These are phyloP conservation scores for Kodamaea jinghongensis DNA, from an alignment of 805 yeast species.

Conservation along the genomic window DNA sequence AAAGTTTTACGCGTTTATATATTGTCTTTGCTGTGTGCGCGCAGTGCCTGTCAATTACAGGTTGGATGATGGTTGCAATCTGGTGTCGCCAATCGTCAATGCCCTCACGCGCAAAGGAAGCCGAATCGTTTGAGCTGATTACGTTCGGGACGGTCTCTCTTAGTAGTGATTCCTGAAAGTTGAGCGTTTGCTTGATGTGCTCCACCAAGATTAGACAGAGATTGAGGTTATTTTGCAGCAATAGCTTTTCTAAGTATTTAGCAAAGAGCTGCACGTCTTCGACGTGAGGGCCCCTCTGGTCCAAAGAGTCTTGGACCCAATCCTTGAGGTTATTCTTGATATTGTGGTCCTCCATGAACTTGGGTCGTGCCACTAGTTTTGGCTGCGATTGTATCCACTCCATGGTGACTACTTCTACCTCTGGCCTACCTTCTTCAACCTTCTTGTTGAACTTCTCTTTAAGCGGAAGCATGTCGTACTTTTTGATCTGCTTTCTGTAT, in stretches of 20 bases:
- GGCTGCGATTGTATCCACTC: slow-evolving; percentile 24
- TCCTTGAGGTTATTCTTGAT: slow-evolving; percentile 16
- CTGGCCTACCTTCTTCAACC: slow-evolving; percentile 11
- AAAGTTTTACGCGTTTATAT: background rate
- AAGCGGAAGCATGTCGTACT: slow-evolving; percentile 24
- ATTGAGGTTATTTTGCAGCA: slow-evolving; percentile 14
- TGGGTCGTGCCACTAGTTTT: slow-evolving; percentile 9
- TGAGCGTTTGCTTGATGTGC: slow-evolving; percentile 9
- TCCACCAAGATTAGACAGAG: slow-evolving; percentile 19
- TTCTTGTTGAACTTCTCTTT: slow-evolving; percentile 23
- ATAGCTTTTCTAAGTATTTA: slow-evolving; percentile 17
- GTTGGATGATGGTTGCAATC: slow-evolving; percentile 5
- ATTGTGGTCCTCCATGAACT: slow-evolving; percentile 6
- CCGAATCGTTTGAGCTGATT: slow-evolving; percentile 1
- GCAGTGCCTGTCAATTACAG: slow-evolving; percentile 5
- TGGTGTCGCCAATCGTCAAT: slow-evolving; percentile 21
- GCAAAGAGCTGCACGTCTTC: slow-evolving; percentile 28
- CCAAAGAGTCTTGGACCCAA: slow-evolving; percentile 27
- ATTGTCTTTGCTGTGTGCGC: slow-evolving; percentile 2
- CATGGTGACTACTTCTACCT: slow-evolving; percentile 14
- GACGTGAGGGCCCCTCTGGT: slow-evolving; percentile 34
- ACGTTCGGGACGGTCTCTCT: background rate
- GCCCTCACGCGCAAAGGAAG: slow-evolving; percentile 11
- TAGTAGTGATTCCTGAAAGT: slow-evolving; percentile 9
- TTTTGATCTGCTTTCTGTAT: slow-evolving; percentile 25